Evolutionary conservation across 768 basidiomycete genomes (phyloP), one percentile per base, ranked within the genome.

Genomic region (Clathrus columnatus): DNA sequence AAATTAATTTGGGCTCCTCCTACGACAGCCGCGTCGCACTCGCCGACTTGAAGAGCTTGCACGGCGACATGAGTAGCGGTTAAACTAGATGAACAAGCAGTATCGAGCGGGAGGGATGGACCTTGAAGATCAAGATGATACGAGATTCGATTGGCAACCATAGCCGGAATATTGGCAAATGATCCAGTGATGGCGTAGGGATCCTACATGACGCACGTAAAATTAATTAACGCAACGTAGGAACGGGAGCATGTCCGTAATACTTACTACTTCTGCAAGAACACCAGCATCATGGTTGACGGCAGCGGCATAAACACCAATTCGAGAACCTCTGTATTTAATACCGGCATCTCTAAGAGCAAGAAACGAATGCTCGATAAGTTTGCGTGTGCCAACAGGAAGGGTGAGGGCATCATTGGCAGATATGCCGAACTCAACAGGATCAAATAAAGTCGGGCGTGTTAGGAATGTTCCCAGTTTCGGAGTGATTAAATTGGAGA

Each of bases 31-130:
- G 74, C 70, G 24, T 76, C 71, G 28, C 77, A 71, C 42, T 79
- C 78, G 1, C 75, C 76, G 28, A 61, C 64, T 20, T 64, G 64
- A 5, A 80, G 64, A 0, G 75, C 70, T 27, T 73, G 72, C 1
- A 78, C 66, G 2, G 74, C 78, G 17, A 80, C 68, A 62, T 80
- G 78, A 46, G 75, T 65, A 1, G 75, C 75, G 5, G 68, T 72
- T n/a, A 74, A 62, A 16, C 68, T 70, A 18, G 76, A 78, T 30
- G 75, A 78, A 59, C 79, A 80, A 1, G 76, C 76, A 0, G 75
- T 78, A 57, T 80, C 78, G 0, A 73, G 60, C 5, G 77, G 73
- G 29, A 79, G 57, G 4, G 79, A 80, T 11, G 79, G 79, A 11
- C 78, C 78, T 0, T 64, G 68, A 18, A 72, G 55, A 49, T 73